phyloP scores from a whole-genome alignment of 257 asterid genomes.

The Solanum piurae region DNA sequence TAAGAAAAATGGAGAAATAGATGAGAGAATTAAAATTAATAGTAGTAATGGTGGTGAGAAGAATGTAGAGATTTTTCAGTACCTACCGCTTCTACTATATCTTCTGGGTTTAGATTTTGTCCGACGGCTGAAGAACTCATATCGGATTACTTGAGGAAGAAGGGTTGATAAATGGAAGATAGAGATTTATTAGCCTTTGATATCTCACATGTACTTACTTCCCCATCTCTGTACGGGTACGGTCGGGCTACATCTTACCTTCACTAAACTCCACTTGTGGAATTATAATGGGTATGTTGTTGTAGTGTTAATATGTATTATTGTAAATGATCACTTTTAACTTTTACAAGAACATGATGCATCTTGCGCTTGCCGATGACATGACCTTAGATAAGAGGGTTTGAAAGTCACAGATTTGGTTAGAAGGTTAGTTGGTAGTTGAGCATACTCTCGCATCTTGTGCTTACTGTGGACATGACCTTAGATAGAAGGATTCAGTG shows the following conservation, averaged over 20 bases:
- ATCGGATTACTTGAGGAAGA: no score
- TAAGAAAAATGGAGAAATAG: neutral
- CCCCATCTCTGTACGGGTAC: no score
- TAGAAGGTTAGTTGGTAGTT: neutral
- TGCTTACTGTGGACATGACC: neutral
- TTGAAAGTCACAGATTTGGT: neutral
- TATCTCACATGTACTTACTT: constrained; percentile 52
- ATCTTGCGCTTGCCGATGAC: neutral
- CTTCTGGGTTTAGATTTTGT: constrained; percentile 73
- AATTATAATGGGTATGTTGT: neutral
- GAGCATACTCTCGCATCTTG: neutral
- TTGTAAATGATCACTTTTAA: neutral
- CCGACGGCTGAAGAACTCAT: constrained; percentile 24
- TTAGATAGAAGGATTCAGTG: no score
- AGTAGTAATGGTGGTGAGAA: neutral
- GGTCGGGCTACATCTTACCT: no score
- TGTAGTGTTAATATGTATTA: neutral
- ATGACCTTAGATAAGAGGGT: neutral
- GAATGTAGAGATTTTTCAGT: constrained; percentile 30
- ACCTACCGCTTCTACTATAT: constrained; percentile 19
- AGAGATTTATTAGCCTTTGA: constrained; percentile 58
- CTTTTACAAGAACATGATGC: neutral
- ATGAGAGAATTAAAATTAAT: neutral
- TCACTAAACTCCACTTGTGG: no score
- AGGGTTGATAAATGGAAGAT: constrained; percentile 18